phyloP scores from a whole-genome alignment of 768 basidiomycete species.

The Lactarius evosmus region DNA sequence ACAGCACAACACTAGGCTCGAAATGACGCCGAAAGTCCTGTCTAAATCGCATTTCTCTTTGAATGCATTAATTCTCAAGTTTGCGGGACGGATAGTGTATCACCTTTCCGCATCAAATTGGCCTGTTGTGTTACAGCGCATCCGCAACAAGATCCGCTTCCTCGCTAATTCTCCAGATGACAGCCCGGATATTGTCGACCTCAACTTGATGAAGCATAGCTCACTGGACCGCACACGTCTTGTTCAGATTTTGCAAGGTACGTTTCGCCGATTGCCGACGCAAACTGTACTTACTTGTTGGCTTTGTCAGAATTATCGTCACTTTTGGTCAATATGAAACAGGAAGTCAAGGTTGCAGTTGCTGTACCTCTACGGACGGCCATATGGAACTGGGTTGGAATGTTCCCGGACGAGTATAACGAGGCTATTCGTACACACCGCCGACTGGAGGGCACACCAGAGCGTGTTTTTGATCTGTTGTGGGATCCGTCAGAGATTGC shows the following conservation, averaged over 20 bases:
- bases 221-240: conserved; percentile 69
- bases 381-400: conserved; percentile 88
- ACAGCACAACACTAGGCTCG: conserved; percentile 42
- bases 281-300: conserved; percentile 7
- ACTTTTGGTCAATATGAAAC: conserved; percentile 77
- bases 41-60: conserved; percentile 53
- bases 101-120: conserved; percentile 89
- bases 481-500: conserved; percentile 43
- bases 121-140: conserved; percentile 66
- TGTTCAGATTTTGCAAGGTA: conserved; percentile 66
- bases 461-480: conserved; percentile 81
- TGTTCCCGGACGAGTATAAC: conserved; percentile 74
- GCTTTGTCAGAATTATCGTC: conserved; percentile 64
- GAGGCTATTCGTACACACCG: conserved; percentile 62
- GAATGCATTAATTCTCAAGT: conserved; percentile 63
- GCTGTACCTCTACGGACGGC: conserved; percentile 71
- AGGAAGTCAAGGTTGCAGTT: conserved; percentile 67
- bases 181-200: conserved; percentile 65
- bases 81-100: conserved; percentile 75
- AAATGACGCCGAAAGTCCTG: conserved; percentile 61
- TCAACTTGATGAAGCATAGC: conserved; percentile 75
- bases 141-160: conserved; percentile 64
- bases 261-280: conserved; percentile 25
- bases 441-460: conserved; percentile 73
- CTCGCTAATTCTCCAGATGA: conserved; percentile 54